These are phyloP conservation scores for Umbelopsis ramanniana DNA, from an alignment of 192 early-diverging fungal species.

Conservation along the genomic window DNA sequence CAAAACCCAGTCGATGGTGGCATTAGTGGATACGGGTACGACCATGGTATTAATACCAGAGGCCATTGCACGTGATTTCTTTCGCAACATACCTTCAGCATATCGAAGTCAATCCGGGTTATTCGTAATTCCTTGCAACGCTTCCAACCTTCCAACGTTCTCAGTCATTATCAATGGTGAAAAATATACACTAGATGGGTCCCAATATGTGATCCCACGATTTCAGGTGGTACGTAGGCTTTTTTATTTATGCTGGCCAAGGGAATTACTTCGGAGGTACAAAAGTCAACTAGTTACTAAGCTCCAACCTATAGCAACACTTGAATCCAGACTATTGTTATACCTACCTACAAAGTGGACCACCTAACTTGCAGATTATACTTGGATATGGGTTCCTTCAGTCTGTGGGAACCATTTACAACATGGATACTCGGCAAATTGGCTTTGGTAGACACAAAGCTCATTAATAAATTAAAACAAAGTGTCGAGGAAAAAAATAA, in stretches of 20 bases:
- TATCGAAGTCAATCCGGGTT: slow-evolving; percentile 14
- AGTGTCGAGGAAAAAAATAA: not conserved
- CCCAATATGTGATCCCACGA: slow-evolving; percentile 29
- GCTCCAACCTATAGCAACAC: slow-evolving; percentile 9
- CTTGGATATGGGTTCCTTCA: slow-evolving; percentile 42
- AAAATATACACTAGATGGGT: slow-evolving; percentile 20
- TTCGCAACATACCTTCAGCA: not conserved
- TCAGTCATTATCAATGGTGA: slow-evolving; percentile 23
- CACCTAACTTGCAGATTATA: slow-evolving; percentile 28
- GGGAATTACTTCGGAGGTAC: slow-evolving; percentile 2
- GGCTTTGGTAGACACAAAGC: slow-evolving; percentile 28
- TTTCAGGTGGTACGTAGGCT: slow-evolving; percentile 20
- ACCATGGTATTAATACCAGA: slow-evolving; percentile 34
- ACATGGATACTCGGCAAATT: slow-evolving; percentile 32
- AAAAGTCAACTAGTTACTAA: not conserved
- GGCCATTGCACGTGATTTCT: slow-evolving; percentile 14
- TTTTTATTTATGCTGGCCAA: no score
- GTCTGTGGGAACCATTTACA: slow-evolving; percentile 30
- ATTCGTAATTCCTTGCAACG: slow-evolving; percentile 31
- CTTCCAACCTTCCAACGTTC: slow-evolving; percentile 21
- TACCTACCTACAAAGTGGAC: slow-evolving; percentile 32
- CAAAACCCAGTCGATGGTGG: not conserved
- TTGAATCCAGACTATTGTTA: slow-evolving; percentile 24
- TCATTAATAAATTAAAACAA: not conserved
- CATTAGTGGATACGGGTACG: slow-evolving; percentile 34